phyloP scores from a whole-genome alignment of 163 green algal species.

The Scenedesmus sp. region DNA sequence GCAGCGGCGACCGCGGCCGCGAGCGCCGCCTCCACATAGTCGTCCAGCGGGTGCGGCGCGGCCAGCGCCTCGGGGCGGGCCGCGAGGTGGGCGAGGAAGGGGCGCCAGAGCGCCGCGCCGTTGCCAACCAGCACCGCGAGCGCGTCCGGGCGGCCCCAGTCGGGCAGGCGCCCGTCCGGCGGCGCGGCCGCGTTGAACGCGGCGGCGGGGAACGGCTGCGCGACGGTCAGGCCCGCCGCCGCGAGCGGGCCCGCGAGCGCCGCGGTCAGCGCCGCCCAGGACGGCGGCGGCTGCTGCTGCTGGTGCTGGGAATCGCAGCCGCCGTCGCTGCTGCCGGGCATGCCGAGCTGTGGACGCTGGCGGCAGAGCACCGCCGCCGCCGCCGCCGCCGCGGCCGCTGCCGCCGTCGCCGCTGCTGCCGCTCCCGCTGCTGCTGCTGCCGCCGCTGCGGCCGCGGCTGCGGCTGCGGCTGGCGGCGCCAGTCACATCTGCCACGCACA shows the following conservation, averaged over 20 bases:
- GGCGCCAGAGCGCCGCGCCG: slow-evolving; percentile 23
- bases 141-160: not conserved
- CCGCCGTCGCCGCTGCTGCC: too few species aligned
- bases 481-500: too few species aligned
- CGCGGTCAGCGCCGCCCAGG: not conserved
- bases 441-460: too few species aligned
- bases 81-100: slow-evolving; percentile 2
- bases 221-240: slow-evolving; percentile 12
- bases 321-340: not conserved
- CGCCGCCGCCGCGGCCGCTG: too few species aligned
- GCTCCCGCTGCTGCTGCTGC: not conserved
- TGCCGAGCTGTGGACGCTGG: too few species aligned
- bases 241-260: not conserved
- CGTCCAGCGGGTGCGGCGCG: slow-evolving; percentile 13
- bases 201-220: slow-evolving; percentile 18
- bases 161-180: slow-evolving; percentile 14
- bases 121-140: slow-evolving; percentile 40
- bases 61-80: not conserved
- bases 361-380: too few species aligned
- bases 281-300: not conserved
- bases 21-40: slow-evolving; percentile 18
- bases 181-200: slow-evolving; percentile 1
- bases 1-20: too few species aligned
- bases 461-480: too few species aligned
- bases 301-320: not conserved